These are phyloP conservation scores for Puccinia novopanici DNA, from an alignment of 1,284 basidiomycete genomes.

Conservation along the genomic window DNA sequence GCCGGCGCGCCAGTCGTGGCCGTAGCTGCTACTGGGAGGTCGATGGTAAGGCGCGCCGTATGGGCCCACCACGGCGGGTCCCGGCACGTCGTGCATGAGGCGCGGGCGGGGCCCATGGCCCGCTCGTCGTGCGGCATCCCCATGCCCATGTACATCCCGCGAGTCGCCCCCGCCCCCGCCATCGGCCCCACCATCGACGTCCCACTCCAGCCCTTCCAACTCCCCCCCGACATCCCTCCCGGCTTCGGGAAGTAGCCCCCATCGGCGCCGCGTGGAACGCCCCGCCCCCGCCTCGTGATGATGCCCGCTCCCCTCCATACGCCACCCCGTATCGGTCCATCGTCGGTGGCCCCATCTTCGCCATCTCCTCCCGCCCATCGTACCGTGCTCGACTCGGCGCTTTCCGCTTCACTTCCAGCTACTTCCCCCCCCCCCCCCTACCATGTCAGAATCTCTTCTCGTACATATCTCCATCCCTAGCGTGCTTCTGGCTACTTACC, in stretches of 20 bases:
- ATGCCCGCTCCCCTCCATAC: constrained; percentile 52
- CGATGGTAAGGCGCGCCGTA: constrained; percentile 27
- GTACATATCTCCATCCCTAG: no score
- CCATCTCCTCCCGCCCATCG: constrained; percentile 57
- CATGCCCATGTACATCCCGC: constrained; percentile 61
- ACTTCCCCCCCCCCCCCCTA: no score
- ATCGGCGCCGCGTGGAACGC: constrained; percentile 59
- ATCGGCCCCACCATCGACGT: constrained; percentile 66
- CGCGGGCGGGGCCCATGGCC: constrained; percentile 24
- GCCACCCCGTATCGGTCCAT: constrained; percentile 53
- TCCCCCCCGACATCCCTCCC: constrained; percentile 64
- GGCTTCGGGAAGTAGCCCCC: constrained; percentile 40
- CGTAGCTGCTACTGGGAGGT: constrained; percentile 10
- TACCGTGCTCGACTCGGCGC: constrained; percentile 68
- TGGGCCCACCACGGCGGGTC: constrained; percentile 20
- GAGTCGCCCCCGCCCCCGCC: constrained; percentile 37
- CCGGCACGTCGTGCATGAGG: constrained; percentile 30
- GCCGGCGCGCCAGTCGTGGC: constrained; percentile 33
- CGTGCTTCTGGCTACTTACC: constrained; percentile 68
- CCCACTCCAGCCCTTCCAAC: constrained; percentile 65
- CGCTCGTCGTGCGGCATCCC: constrained; percentile 57
- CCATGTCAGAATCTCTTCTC: no score
- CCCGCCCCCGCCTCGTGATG: constrained; percentile 58
- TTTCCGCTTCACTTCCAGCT: constrained; percentile 94
- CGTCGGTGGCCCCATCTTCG: constrained; percentile 52